Conservation (phyloP, 2,329 filamentous ascomycete species). For the Penicillium frequentans region DNA sequence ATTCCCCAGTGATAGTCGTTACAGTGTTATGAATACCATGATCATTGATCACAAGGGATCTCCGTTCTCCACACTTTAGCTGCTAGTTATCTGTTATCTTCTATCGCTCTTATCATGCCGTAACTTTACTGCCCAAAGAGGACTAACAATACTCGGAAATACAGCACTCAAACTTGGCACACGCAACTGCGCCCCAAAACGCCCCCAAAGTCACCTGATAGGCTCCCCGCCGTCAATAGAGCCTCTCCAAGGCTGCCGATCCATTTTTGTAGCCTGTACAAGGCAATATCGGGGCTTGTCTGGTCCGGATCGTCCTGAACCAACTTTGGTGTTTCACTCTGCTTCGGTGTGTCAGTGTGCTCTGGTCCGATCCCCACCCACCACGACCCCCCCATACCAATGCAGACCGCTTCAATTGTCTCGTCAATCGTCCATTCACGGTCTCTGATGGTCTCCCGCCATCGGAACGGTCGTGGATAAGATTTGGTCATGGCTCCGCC, state of each 20-base stretch:
- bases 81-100: neutral
- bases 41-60: neutral
- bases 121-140: conserved; percentile 1
- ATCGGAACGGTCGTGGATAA: conserved; percentile 35
- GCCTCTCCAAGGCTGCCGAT: conserved; percentile 1
- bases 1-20: neutral
- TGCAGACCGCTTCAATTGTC: conserved; percentile 33
- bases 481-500: conserved; percentile 33
- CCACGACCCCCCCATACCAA: conserved; percentile 27
- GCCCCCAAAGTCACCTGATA: conserved; percentile 19
- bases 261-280: conserved; percentile 6
- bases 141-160: neutral
- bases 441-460: conserved; percentile 35
- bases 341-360: neutral
- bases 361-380: conserved; percentile 15
- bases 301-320: neutral
- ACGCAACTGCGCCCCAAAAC: neutral
- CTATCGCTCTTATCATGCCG: conserved; percentile 16
- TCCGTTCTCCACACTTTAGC: neutral
- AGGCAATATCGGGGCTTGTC: neutral
- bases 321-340: neutral
- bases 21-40: neutral
- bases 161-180: neutral
- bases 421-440: conserved; percentile 33
- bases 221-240: conserved; percentile 7